Evolutionary conservation across 805 yeast genomes (phyloP).

Genomic region (Metschnikowia picachoensis): DNA sequence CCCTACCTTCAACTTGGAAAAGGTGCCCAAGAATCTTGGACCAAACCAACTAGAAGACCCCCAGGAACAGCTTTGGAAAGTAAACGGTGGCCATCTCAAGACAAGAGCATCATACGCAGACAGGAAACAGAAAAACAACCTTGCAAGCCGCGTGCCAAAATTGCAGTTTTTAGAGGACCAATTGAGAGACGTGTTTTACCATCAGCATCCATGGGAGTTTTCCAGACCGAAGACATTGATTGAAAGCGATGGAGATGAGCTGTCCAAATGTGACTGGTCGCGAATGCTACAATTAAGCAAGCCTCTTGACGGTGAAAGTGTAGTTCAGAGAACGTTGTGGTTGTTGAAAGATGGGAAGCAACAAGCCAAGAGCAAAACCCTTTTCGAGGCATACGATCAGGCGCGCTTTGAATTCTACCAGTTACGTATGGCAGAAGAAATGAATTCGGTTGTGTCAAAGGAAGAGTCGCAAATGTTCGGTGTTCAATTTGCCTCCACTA

Average conservation of each 20-base stretch:
- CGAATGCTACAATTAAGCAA: slow-evolving; percentile 66
- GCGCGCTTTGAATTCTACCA: slow-evolving; percentile 88
- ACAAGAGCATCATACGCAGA: slow-evolving; percentile 45
- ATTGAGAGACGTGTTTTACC: slow-evolving; percentile 74
- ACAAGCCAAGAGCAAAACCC: slow-evolving; percentile 19
- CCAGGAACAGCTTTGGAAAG: slow-evolving; percentile 13
- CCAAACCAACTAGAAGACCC: slow-evolving; percentile 31
- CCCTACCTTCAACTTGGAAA: slow-evolving; percentile 62
- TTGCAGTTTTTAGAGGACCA: slow-evolving; percentile 71
- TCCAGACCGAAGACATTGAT: slow-evolving; percentile 82
- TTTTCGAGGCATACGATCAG: slow-evolving; percentile 72
- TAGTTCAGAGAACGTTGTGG: slow-evolving; percentile 43
- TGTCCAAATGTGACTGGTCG: slow-evolving; percentile 67
- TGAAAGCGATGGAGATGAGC: slow-evolving; percentile 67
- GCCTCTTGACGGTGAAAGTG: slow-evolving; percentile 80
- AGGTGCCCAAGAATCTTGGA: slow-evolving; percentile 35
- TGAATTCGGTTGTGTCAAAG: slow-evolving; percentile 62
- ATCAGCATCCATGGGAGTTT: slow-evolving; percentile 97
- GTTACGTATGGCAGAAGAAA: slow-evolving; percentile 78
- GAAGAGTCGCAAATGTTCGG: slow-evolving; percentile 91
- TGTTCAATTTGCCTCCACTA: slow-evolving; percentile 59
- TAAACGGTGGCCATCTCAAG: slow-evolving; percentile 28
- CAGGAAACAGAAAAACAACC: slow-evolving; percentile 34
- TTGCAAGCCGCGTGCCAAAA: slow-evolving; percentile 48
- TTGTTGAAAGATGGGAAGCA: slow-evolving; percentile 25